Evolutionary conservation across 176 grass and related monocot species (phyloP).

Genomic region (Carex pumila): DNA sequence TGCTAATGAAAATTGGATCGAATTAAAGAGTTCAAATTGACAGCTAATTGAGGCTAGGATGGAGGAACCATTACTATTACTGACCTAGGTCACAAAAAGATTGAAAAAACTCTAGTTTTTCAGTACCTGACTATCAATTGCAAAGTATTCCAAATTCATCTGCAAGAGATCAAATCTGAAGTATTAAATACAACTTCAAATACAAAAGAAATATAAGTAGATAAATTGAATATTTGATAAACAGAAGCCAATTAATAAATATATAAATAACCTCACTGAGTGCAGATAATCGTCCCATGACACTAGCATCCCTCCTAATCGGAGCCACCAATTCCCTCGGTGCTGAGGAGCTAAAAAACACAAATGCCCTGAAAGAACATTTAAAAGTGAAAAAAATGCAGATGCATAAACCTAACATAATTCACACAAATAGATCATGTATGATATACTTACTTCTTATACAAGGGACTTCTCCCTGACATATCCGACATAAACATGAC

Average conservation of each 20-base stretch:
- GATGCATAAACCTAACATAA: constrained; percentile 19
- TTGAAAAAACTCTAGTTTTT: not conserved
- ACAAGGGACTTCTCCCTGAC: constrained; percentile 73
- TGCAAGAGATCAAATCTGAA: constrained; percentile 34
- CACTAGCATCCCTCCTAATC: constrained; percentile 56
- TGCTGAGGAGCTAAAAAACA: constrained; percentile 78
- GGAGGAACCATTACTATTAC: not conserved
- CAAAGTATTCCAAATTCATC: constrained; percentile 87
- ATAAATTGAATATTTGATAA: not conserved
- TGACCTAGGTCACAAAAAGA: not conserved
- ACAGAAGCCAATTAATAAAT: constrained; percentile 3
- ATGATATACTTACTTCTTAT: constrained; percentile 73
- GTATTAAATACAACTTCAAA: constrained; percentile 27
- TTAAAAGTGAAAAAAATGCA: constrained; percentile 13
- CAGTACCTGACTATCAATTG: constrained; percentile 80
- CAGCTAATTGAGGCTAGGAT: not conserved
- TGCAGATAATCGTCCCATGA: constrained; percentile 51
- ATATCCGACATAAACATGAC: constrained; percentile 69
- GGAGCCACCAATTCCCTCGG: constrained; percentile 52
- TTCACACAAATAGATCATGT: not conserved
- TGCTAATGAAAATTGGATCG: not conserved
- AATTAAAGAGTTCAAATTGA: not conserved
- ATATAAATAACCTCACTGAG: constrained; percentile 62
- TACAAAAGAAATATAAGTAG: not conserved
- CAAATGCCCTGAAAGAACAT: constrained; percentile 42